Evolutionary conservation across 768 basidiomycete species (phyloP).

Genomic region (Cantharellus cinnabarinus): DNA sequence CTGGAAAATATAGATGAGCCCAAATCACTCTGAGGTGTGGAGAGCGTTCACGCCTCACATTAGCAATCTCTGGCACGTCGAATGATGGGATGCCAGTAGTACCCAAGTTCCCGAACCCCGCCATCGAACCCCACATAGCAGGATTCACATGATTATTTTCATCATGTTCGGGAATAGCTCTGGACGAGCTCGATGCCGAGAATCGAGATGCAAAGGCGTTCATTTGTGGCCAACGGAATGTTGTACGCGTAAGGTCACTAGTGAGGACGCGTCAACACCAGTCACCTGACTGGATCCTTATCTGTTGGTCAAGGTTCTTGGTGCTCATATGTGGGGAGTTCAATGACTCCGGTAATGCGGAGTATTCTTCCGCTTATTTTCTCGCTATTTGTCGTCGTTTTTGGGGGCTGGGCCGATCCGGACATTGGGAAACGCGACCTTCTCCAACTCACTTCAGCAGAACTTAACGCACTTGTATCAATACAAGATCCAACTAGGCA

Average conservation of each 20-base stretch:
- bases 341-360: no score
- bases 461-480: constrained; percentile 30
- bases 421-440: constrained; percentile 4
- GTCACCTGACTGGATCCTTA: no score
- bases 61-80: constrained; percentile 47
- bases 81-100: constrained; percentile 55
- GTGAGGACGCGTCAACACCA: no score
- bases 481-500: constrained; percentile 45
- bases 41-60: constrained; percentile 26
- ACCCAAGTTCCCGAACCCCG: constrained; percentile 54
- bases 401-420: background rate
- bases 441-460: constrained; percentile 11
- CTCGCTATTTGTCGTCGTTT: background rate
- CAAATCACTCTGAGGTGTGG: background rate
- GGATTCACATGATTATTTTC: constrained; percentile 36
- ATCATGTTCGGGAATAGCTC: constrained; percentile 6
- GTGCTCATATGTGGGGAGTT: no score
- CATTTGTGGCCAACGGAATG: constrained; percentile 3
- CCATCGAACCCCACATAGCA: constrained; percentile 62
- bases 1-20: constrained; percentile 22
- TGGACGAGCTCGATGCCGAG: constrained; percentile 4
- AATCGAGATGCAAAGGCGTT: constrained; percentile 10
- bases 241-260: background rate
- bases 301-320: no score
- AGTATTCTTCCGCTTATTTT: background rate